These are phyloP conservation scores for Colletotrichum musicola DNA, from an alignment of 2,329 filamentous ascomycete species.

Conservation along the genomic window DNA sequence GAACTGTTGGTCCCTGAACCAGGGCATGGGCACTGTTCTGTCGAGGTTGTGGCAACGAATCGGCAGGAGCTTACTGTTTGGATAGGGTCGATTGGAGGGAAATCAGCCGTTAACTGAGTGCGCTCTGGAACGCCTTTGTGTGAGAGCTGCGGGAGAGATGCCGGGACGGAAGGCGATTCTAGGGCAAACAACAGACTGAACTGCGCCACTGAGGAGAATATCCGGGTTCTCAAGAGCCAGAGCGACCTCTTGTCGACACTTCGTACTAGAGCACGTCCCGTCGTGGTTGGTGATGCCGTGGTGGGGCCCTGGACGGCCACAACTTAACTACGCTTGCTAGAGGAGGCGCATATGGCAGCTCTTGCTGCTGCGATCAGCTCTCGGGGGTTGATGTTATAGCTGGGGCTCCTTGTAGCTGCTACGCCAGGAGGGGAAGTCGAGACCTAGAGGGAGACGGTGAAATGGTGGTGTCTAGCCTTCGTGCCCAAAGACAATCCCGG, in stretches of 20 bases:
- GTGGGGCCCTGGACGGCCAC: conserved; percentile 28
- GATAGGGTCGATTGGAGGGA: neutral
- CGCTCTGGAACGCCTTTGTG: neutral
- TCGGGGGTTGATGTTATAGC: conserved; percentile 21
- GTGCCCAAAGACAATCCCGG: conserved; percentile 29
- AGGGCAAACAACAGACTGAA: conserved; percentile 7
- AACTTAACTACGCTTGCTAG: conserved; percentile 13
- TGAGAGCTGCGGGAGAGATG: conserved; percentile 3
- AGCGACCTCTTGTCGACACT: conserved; percentile 9
- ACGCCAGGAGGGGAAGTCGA: conserved; percentile 30
- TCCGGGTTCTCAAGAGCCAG: conserved; percentile 33
- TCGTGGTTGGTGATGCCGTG: conserved; percentile 24
- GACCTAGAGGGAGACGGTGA: conserved; percentile 17
- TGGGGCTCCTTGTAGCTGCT: conserved; percentile 31
- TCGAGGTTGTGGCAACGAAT: neutral
- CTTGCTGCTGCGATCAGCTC: conserved; percentile 25
- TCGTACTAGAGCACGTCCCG: neutral
- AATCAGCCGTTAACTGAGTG: neutral
- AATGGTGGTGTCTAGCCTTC: conserved; percentile 27
- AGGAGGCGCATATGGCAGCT: conserved; percentile 29
- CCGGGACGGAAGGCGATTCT: conserved; percentile 5
- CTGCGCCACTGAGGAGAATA: conserved; percentile 19
- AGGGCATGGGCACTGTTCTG: conserved; percentile 21
- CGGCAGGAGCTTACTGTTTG: conserved; percentile 1
- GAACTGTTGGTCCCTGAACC: conserved; percentile 8